Evolutionary conservation across 2,329 filamentous ascomycete genomes (phyloP).

Genomic region (Colletotrichum sublineola): DNA sequence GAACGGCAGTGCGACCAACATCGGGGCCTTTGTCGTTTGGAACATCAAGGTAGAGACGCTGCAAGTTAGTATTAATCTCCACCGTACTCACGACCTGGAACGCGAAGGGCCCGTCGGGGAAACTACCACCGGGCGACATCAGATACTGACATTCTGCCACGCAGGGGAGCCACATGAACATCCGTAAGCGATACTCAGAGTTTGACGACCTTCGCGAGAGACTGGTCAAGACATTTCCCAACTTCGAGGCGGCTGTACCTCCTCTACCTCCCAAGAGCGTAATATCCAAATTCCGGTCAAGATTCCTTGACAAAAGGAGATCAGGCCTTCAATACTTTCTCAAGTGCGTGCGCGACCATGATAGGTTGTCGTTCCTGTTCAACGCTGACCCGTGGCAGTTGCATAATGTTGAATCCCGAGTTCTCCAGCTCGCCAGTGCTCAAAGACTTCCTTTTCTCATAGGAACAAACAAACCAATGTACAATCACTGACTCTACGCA

Average conservation of each 20-base stretch:
- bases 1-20: slow-evolving; percentile 67
- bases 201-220: slow-evolving; percentile 85
- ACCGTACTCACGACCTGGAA: not conserved
- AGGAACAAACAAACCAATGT: slow-evolving; percentile 45
- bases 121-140: no score
- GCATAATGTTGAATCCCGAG: slow-evolving; percentile 91
- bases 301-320: slow-evolving; percentile 87
- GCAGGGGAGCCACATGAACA: slow-evolving; percentile 72
- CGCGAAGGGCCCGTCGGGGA: not conserved
- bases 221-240: slow-evolving; percentile 84
- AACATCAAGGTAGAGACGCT: slow-evolving; percentile 90
- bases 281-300: slow-evolving; percentile 85
- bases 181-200: slow-evolving; percentile 87
- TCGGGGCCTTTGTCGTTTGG: slow-evolving; percentile 96
- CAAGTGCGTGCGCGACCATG: slow-evolving; percentile 71
- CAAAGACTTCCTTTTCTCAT: slow-evolving; percentile 88
- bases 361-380: slow-evolving; percentile 17
- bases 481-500: slow-evolving; percentile 11
- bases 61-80: slow-evolving; percentile 69
- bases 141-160: slow-evolving; percentile 42
- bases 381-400: slow-evolving; percentile 65
- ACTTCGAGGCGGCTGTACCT: slow-evolving; percentile 88
- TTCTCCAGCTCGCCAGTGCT: slow-evolving; percentile 92
- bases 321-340: slow-evolving; percentile 91
- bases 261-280: slow-evolving; percentile 90